A percentile compares a stretch with the other conserved stretches of the same genome.
These are phyloP conservation scores for Sphenostylis stenocarpa DNA, from an alignment of 306 rosid species.

Conservation along the genomic window DNA sequence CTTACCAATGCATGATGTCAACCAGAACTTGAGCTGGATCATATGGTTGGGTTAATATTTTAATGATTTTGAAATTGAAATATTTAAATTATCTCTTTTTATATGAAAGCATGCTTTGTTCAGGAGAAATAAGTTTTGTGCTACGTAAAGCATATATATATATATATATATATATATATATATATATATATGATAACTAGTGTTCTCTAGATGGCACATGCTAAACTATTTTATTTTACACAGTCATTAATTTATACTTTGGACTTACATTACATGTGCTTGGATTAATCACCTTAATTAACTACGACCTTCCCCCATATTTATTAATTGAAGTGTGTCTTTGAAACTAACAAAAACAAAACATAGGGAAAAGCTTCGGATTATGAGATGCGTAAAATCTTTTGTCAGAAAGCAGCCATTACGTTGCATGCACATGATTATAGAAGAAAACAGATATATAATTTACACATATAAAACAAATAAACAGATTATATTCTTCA, in stretches of 20 bases:
- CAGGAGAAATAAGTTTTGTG: too few species aligned
- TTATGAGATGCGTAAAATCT: slow-evolving; percentile 6
- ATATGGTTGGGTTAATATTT: too few species aligned
- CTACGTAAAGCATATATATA: too few species aligned
- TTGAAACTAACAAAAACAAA: not conserved
- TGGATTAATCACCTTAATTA: not conserved
- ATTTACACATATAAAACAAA: not conserved
- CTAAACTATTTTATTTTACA: not conserved
- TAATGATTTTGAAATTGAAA: too few species aligned
- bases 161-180: too few species aligned
- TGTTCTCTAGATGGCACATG: not conserved
- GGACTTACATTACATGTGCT: too few species aligned
- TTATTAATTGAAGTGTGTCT: not conserved
- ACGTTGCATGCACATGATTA: not conserved
- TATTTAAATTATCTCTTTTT: too few species aligned
- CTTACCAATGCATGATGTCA: too few species aligned
- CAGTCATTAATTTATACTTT: not conserved
- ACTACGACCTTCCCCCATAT: not conserved
- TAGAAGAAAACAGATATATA: not conserved
- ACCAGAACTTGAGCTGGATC: too few species aligned
- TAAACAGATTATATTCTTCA: not conserved
- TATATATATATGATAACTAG: too few species aligned
- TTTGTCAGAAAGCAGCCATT: not conserved
- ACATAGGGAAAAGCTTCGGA: not conserved
- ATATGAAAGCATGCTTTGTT: too few species aligned